These are phyloP conservation scores for Botrytis cinerea DNA, from an alignment of 2,329 filamentous ascomycete species.

Conservation along the genomic window DNA sequence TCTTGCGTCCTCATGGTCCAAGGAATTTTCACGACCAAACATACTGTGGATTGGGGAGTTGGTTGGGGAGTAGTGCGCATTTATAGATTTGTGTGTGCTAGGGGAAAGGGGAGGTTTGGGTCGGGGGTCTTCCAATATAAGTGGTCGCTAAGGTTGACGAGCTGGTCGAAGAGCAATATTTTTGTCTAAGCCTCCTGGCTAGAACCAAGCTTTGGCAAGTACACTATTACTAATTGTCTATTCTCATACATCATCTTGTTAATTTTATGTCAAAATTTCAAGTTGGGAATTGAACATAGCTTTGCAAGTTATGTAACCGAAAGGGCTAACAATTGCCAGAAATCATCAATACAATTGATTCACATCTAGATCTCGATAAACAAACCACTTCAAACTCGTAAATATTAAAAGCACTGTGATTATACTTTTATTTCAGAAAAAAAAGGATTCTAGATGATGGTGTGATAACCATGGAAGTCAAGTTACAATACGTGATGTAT, in stretches of 20 bases:
- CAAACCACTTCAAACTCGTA: not conserved
- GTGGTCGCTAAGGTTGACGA: not conserved
- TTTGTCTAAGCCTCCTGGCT: not conserved
- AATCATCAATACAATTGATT: not conserved
- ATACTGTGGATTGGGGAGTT: not conserved
- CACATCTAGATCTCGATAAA: not conserved
- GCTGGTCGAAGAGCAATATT: not conserved
- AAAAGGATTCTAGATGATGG: not conserved
- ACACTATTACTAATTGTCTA: not conserved
- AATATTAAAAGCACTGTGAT: not conserved
- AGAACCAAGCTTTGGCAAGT: not conserved
- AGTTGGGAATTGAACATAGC: not conserved
- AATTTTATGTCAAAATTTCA: not conserved
- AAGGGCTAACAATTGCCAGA: not conserved
- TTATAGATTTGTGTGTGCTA: not conserved
- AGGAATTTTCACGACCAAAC: too few species aligned
- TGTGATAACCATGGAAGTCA: not conserved
- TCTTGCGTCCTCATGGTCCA: not conserved
- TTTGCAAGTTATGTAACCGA: not conserved
- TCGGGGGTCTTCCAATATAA: not conserved
- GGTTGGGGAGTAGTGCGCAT: not conserved
- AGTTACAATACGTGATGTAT: not conserved
- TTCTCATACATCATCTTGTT: not conserved
- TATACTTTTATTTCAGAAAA: not conserved
- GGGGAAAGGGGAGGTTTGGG: too few species aligned